These are phyloP conservation scores for Cornus controversa DNA, from an alignment of 148 eudicot genomes.

Conservation along the genomic window DNA sequence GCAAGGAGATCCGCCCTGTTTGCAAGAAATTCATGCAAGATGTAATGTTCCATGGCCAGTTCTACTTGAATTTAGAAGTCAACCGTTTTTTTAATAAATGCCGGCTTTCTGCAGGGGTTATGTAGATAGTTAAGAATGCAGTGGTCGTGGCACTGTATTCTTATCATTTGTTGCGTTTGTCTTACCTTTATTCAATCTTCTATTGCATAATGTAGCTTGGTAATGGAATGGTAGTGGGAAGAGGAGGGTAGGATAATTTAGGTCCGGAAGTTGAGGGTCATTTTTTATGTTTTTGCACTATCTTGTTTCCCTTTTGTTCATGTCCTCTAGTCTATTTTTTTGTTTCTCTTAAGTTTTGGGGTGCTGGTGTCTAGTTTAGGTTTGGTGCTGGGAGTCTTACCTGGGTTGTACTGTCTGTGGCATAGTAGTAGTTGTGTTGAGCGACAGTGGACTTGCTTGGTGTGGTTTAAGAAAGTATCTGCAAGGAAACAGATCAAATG, in stretches of 20 bases:
- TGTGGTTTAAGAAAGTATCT: constrained; percentile 29
- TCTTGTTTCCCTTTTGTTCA: neutral
- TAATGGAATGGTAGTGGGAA: neutral
- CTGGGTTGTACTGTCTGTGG: constrained; percentile 7
- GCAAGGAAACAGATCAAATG: constrained; percentile 49
- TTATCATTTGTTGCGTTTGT: constrained; percentile 19
- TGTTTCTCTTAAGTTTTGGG: constrained; percentile 7
- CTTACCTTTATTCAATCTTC: constrained; percentile 12
- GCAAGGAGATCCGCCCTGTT: constrained; percentile 97
- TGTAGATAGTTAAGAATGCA: constrained; percentile 21
- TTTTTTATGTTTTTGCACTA: neutral
- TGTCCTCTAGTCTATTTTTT: neutral
- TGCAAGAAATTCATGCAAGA: constrained; percentile 99
- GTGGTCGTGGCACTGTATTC: constrained; percentile 36
- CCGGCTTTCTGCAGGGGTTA: constrained; percentile 45
- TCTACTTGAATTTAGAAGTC: constrained; percentile 67
- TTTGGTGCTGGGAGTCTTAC: constrained; percentile 2
- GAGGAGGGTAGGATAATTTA: neutral
- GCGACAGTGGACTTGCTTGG: constrained; percentile 15
- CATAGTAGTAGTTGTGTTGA: constrained; percentile 11
- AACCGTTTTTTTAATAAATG: constrained; percentile 35
- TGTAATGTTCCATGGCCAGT: constrained; percentile 80
- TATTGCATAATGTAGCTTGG: constrained; percentile 2
- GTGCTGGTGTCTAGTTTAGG: neutral
- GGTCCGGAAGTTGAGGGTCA: neutral